A percentile compares a stretch with the other conserved stretches of the same genome.
Conservation (phyloP, 176 grass and related monocot genomes). For the Sorghum bicolor region DNA sequence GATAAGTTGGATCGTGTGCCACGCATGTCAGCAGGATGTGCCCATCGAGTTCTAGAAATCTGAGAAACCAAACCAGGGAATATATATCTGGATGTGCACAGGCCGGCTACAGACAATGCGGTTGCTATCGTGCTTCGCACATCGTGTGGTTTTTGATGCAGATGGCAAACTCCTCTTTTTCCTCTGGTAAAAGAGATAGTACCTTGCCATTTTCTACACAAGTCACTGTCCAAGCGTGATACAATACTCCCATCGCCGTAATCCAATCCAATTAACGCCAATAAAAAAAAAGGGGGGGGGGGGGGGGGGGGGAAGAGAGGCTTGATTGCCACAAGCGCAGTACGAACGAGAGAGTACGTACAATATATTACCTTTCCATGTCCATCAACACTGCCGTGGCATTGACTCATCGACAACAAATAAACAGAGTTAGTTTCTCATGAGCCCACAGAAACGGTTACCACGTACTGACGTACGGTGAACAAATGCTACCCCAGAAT, state of each 20-base stretch:
- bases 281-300: too few species aligned
- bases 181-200: background rate
- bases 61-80: background rate
- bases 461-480: background rate
- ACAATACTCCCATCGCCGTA: background rate
- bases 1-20: background rate
- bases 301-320: too few species aligned
- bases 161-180: background rate
- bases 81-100: background rate
- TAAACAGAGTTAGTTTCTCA: background rate
- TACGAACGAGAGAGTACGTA: background rate
- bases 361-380: background rate
- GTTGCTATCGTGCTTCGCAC: background rate
- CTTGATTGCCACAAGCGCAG: background rate
- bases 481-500: background rate
- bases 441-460: background rate
- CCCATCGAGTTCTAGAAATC: background rate
- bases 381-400: background rate
- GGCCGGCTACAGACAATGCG: background rate
- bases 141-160: background rate
- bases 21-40: background rate
- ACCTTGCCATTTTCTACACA: background rate
- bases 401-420: slow-evolving; percentile 9
- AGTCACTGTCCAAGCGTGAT: background rate
- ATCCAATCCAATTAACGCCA: background rate